These are phyloP conservation scores for Penicillium sp. DNA, from an alignment of 2,329 filamentous ascomycete genomes.

Conservation along the genomic window DNA sequence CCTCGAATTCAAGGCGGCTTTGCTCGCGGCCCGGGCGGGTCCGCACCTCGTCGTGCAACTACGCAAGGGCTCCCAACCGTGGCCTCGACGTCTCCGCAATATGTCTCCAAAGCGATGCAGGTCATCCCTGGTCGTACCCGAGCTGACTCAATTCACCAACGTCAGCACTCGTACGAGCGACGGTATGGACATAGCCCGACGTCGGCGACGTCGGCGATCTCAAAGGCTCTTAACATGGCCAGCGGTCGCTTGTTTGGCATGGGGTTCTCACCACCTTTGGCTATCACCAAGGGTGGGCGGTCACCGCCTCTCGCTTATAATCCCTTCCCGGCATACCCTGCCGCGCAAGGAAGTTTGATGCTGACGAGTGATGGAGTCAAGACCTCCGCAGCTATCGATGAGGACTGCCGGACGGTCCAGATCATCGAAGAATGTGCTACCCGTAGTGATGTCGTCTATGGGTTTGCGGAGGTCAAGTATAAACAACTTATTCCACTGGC, in stretches of 20 bases:
- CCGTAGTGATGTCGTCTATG: constrained; percentile 92
- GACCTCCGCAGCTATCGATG: constrained; percentile 66
- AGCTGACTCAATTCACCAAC: constrained; percentile 66
- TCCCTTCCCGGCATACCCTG: constrained; percentile 83
- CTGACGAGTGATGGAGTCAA: constrained; percentile 65
- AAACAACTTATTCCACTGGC: constrained; percentile 91
- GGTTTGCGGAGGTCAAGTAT: constrained; percentile 98
- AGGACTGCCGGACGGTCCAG: constrained; percentile 77
- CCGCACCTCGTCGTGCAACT: constrained; percentile 74
- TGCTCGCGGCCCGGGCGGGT: constrained; percentile 60
- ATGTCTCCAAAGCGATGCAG: constrained; percentile 73
- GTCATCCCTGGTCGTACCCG: constrained; percentile 68
- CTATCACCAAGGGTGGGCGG: constrained; percentile 49
- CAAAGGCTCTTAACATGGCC: constrained; percentile 92
- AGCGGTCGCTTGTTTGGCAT: constrained; percentile 64
- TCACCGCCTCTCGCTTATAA: constrained; percentile 57
- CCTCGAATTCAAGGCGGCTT: constrained; percentile 62
- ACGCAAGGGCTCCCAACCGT: constrained; percentile 74
- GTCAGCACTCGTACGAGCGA: constrained; percentile 79
- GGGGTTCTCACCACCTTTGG: constrained; percentile 55
- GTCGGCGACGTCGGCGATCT: constrained; percentile 87
- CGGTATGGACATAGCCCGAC: constrained; percentile 72
- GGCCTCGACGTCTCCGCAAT: constrained; percentile 69
- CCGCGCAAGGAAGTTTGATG: constrained; percentile 70
- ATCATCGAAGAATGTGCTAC: constrained; percentile 90